Base-by-base conservation (phyloP, 78 protist genomes). In the Pelomyxa schiedti region DNA sequence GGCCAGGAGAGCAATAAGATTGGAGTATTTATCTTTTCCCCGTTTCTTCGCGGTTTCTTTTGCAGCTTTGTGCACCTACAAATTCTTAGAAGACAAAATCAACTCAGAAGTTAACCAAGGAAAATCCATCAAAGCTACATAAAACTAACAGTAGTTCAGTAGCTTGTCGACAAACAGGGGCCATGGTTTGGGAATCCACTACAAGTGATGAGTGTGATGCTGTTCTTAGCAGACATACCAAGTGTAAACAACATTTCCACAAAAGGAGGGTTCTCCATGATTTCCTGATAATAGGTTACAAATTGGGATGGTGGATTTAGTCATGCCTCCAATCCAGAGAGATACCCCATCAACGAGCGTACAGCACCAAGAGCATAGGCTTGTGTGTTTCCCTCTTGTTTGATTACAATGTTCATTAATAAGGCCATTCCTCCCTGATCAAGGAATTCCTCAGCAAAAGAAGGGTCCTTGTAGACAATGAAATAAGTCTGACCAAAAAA, bases 311-410 rank as follows among this genome's bases (percentile, higher is more conserved):
- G n/a, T n/a, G n/a, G n/a, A n/a, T n/a, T n/a, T n/a, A n/a, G n/a
- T n/a, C n/a, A n/a, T n/a, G n/a, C n/a, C n/a, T n/a, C n/a, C 37
- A 81, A 16, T 5, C 86, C 86, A 30, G 78, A 69, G 37, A 75
- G 68, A 37, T 66, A 81, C 0, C 86, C 86, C 86, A 81, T 81
- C 29, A 81, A 72, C n/a, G 81, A 81, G 32, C 86, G 64, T 29
- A 81, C 30, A 8, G 86, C 86, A 1, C 81, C 75, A 38, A 81
- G 32, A 22, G 75, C 79, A 38, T 81, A 81, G 0, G 76, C 40
- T 40, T 81, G 86, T 2, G 86, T 81, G 30, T 81, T 81, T 3
- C 86, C 86, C 43, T 77, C 38, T 22, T 76, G 69, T 76, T 63
- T 81, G 38, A 75, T 41, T 8, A 81, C 75, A 1, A 81, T 65